Evolutionary conservation across 768 basidiomycete species (phyloP).

Genomic region (Lentinula sp.): DNA sequence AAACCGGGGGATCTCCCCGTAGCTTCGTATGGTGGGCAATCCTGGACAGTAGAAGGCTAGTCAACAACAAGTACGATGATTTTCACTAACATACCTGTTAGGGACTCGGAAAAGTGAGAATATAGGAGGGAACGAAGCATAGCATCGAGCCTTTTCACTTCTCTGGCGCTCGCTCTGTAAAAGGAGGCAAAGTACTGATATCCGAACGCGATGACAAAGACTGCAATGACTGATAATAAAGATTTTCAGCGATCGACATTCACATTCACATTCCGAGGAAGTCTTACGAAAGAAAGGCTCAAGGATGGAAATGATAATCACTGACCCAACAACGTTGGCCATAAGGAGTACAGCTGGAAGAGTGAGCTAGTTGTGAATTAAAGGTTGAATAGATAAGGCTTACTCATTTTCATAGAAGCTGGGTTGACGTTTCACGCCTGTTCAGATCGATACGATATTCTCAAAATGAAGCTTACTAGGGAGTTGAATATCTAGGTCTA

Average conservation of each 20-base stretch:
- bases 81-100: constrained; percentile 36
- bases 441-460: background rate
- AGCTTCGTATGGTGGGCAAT: constrained; percentile 66
- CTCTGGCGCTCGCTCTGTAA: constrained; percentile 67
- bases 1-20: constrained; percentile 59
- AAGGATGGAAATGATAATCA: constrained; percentile 51
- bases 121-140: constrained; percentile 72
- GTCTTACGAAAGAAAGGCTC: constrained; percentile 57
- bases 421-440: background rate
- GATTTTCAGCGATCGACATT: background rate
- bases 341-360: constrained; percentile 42
- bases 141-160: constrained; percentile 65
- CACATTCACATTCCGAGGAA: background rate
- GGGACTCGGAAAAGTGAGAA: constrained; percentile 71
- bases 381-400: constrained; percentile 15
- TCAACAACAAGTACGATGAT: background rate
- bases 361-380: background rate
- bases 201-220: constrained; percentile 44
- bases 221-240: constrained; percentile 43
- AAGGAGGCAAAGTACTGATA: constrained; percentile 64
- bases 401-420: constrained; percentile 57
- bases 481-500: constrained; percentile 57
- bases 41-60: constrained; percentile 18
- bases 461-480: constrained; percentile 30
- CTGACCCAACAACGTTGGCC: constrained; percentile 42